phyloP scores from a whole-genome alignment of 352 stramenopile species.

The Globisporangium solare region DNA sequence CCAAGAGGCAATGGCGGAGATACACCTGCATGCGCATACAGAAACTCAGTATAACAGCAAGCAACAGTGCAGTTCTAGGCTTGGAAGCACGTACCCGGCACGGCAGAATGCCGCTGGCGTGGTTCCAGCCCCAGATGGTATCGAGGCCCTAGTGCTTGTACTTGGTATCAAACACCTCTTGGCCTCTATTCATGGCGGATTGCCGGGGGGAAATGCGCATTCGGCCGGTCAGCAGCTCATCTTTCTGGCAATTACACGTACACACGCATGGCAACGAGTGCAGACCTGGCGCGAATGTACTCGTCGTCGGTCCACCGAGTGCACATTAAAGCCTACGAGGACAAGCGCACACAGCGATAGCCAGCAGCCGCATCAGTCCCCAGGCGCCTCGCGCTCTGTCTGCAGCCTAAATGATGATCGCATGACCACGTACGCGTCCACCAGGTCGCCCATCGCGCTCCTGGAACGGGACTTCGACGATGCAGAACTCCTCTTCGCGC shows the following conservation, averaged over 20 bases:
- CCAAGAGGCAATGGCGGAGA: constrained; percentile 90
- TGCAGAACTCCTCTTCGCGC: constrained; percentile 87
- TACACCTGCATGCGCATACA: constrained; percentile 52
- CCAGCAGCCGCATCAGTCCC: background rate
- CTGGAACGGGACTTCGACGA: constrained; percentile 69
- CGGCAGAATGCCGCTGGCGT: constrained; percentile 79
- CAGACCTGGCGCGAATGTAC: constrained; percentile 62
- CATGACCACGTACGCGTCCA: constrained; percentile 19
- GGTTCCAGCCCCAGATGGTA: constrained; percentile 89
- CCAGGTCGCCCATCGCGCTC: constrained; percentile 45
- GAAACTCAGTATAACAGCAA: background rate
- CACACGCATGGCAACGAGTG: background rate
- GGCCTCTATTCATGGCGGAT: constrained; percentile 37
- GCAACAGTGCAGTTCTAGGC: background rate
- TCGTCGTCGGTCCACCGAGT: constrained; percentile 83
- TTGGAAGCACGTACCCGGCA: constrained; percentile 48
- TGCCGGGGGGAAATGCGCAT: background rate
- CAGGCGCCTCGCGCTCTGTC: background rate
- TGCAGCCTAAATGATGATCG: background rate
- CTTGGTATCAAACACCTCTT: constrained; percentile 74
- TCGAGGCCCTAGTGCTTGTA: constrained; percentile 84
- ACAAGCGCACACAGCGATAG: background rate
- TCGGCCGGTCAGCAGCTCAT: no score
- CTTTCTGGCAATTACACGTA: no score
- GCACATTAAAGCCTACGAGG: constrained; percentile 73